Base-by-base conservation (phyloP, 108 stramenopile genomes). In the Hondaea fermentalgiana region DNA sequence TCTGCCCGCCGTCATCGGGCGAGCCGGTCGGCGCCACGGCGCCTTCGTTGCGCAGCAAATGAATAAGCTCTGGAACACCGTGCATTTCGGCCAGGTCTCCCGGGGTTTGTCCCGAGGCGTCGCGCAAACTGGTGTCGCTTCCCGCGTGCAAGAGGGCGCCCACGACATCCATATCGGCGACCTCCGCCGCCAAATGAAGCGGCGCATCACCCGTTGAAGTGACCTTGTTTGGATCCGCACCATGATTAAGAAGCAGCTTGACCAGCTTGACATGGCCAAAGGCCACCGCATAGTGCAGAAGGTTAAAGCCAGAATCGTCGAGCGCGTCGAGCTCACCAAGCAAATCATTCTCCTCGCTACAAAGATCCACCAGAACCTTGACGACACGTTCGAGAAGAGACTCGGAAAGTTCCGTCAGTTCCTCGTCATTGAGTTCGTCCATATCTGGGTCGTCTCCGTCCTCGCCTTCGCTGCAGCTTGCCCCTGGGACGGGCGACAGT, bases 231-330 rank as follows among this genome's bases (percentile, higher is more conserved):
- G 76, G 76, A 23, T 83, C 76, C 8, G 76, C 76, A 23, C 76
- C 76, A 12, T 83, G 76, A 45, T 83, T 53, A 14, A 83, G 51
- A 6, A 83, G 23, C 8, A 53, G 76, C 45, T 12, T 53, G 43
- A 83, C 76, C 49, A 83, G 76, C 76, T 83, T 83, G 19, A 25
- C 76, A 23, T 83, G 76, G 51, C 49, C 14, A 28, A 83, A 83
- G 51, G 76, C 76, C 3, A 83, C 76, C 76, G 76, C 51, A 23
- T 83, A 83, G 28, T 83, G 76, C 49, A 83, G 76, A n/a, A 83
- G 51, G 4, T 83, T 83, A 28, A 83, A 83, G 19, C 76, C 76
- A 12, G 76, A 83, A 16, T 83, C 76, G 51, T 83, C 76, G 23
- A 83, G 51, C 6, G 76, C 76, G 51, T 83, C 76, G 6, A 83